Conservation (phyloP, 169 alveolate genomes). For the Condylostoma magnum region DNA sequence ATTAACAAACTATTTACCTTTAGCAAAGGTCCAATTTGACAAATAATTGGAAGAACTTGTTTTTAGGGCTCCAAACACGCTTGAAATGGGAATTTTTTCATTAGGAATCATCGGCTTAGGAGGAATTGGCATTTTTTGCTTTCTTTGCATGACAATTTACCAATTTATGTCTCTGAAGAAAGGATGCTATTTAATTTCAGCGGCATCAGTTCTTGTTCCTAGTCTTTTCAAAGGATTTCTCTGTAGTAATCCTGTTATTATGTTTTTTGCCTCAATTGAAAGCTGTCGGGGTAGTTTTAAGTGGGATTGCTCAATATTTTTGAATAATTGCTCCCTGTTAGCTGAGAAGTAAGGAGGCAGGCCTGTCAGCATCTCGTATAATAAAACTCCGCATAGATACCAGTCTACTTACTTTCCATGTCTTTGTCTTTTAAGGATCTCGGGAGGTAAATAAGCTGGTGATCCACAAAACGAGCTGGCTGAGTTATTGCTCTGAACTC, state of each 20-base stretch:
- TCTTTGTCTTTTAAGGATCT: slow-evolving; percentile 77
- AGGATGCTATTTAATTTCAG: slow-evolving; percentile 33
- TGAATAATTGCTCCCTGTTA: slow-evolving; percentile 53
- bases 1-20: too few species aligned
- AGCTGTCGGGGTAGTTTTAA: slow-evolving; percentile 50
- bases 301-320: slow-evolving; percentile 59
- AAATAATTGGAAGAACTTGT: slow-evolving; percentile 27
- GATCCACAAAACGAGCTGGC: slow-evolving; percentile 85
- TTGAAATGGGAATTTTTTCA: too few species aligned
- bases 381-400: slow-evolving; percentile 82
- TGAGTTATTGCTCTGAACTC: slow-evolving; percentile 47
- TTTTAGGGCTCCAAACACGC: too few species aligned
- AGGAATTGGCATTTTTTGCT: slow-evolving; percentile 19
- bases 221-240: slow-evolving; percentile 18
- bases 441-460: slow-evolving; percentile 88
- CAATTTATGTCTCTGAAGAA: slow-evolving; percentile 31
- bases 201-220: slow-evolving; percentile 35
- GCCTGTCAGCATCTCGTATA: slow-evolving; percentile 87
- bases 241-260: slow-evolving; percentile 29
- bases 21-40: background rate
- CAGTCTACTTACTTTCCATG: slow-evolving; percentile 88
- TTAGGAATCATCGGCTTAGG: background rate
- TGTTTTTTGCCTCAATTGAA: slow-evolving; percentile 35
- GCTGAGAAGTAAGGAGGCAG: slow-evolving; percentile 75
- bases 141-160: slow-evolving; percentile 34